Evolutionary conservation across 1,284 basidiomycete species (phyloP), one percentile per base, ranked within the genome.

Genomic region (Testicularia cyperi): DNA sequence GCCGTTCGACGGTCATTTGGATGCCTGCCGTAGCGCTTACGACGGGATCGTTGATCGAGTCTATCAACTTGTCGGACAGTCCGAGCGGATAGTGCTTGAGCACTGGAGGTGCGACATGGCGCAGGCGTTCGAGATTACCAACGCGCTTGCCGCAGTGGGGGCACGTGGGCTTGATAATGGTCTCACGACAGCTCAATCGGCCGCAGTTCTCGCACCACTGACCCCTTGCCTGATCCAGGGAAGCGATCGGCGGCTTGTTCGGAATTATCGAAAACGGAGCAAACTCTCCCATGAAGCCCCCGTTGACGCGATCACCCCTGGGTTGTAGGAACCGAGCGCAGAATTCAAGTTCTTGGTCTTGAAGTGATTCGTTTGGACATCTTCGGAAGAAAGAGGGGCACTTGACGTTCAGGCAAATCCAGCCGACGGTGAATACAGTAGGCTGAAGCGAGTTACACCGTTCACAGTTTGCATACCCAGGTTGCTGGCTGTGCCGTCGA

Each of bases 141-240:
- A 63, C 20, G 1, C 5, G 25, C 13, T 24, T 19, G 3, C 27
- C 35, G 32, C 60, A 63, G 32, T 63, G 60, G 1, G 49, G 25
- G 26, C 60, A 63, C 5, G 36, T 28, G 15, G 53, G 55, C 13
- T 43, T 28, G 22, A 34, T 47, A 30, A 56, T 44, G 9, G 48
- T 13, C 22, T 56, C 60, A 15, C 54, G 41, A 28, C 60, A 63
- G 44, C 51, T 63, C 7, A 63, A 32, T 0, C 60, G 44, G 2
- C 60, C 60, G 24, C 60, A 63, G 3, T 48, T 44, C 6, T 25
- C 19, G 28, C 60, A 63, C 45, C 51, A 58, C 5, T 52, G 48
- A 1, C 60, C 60, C 14, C 44, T 38, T 0, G 55, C 30, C 29
- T 56, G 53, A 18, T 63, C 52, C 35, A 44, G 39, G 4, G 47